Conservation (phyloP, 805 yeast genomes). For the Saccharomyces paradoxus region DNA sequence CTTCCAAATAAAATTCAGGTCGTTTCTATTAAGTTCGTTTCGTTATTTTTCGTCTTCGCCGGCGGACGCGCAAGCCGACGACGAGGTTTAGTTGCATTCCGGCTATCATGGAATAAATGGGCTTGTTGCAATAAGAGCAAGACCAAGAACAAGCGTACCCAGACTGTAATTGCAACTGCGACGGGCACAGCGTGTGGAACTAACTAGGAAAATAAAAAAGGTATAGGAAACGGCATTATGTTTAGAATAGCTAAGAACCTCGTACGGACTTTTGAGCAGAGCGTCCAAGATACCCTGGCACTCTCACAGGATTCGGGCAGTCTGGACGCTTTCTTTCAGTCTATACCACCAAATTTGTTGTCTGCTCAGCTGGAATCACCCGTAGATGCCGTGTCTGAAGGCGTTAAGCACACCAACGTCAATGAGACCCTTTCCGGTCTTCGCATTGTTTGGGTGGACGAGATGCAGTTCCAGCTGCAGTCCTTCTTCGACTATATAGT, state of each 20-base stretch:
- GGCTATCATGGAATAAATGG: background rate
- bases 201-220: background rate
- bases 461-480: conserved; percentile 52
- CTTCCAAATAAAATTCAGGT: background rate
- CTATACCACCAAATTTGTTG: conserved; percentile 30
- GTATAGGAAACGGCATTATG: conserved; percentile 28
- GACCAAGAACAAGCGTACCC: background rate
- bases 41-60: background rate
- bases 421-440: conserved; percentile 40
- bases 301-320: conserved; percentile 29
- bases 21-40: background rate
- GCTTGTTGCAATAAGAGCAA: background rate
- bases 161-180: background rate
- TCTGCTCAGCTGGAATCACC: conserved; percentile 10
- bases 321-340: conserved; percentile 32
- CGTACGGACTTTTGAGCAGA: conserved; percentile 47
- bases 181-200: background rate
- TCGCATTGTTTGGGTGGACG: conserved; percentile 48
- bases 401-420: conserved; percentile 22
- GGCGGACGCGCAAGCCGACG: background rate
- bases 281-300: conserved; percentile 31
- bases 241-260: conserved; percentile 58
- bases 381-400: background rate
- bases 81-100: background rate
- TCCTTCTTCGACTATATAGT: conserved; percentile 83